Conservation (phyloP, 768 basidiomycete species). For the Hypholoma fasciculare region DNA sequence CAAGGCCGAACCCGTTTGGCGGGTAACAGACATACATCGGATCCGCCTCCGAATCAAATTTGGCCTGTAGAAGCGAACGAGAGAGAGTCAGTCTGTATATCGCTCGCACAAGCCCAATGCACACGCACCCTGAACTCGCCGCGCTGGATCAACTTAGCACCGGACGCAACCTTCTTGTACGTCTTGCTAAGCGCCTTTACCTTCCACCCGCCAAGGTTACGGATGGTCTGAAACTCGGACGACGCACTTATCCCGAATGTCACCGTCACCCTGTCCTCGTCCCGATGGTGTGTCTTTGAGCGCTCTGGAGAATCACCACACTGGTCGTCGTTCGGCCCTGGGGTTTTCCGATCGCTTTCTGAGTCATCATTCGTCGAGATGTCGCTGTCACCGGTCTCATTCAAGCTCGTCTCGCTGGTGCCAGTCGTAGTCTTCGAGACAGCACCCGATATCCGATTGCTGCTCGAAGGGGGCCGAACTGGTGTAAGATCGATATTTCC, state of each 20-base stretch:
- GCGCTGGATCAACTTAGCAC: constrained; percentile 39
- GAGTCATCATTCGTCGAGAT: neutral
- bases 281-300: neutral
- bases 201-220: constrained; percentile 49
- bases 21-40: constrained; percentile 55
- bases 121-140: constrained; percentile 45
- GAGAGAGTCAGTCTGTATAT: neutral
- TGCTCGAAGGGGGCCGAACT: neutral
- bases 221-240: constrained; percentile 35
- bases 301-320: neutral
- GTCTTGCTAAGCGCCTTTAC: constrained; percentile 43
- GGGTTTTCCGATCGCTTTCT: neutral
- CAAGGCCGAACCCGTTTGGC: constrained; percentile 45
- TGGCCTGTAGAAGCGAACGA: constrained; percentile 27
- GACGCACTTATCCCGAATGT: constrained; percentile 53
- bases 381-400: neutral
- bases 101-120: neutral
- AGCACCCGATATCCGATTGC: neutral
- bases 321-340: neutral
- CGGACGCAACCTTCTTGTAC: constrained; percentile 38
- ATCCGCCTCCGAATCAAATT: constrained; percentile 43
- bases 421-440: neutral
- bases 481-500: constrained; percentile 5
- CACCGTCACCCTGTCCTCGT: constrained; percentile 31
- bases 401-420: neutral